Evolutionary conservation across 164 flowering plant species (phyloP), one percentile per base, ranked within the genome.

Genomic region (Piper longum): DNA sequence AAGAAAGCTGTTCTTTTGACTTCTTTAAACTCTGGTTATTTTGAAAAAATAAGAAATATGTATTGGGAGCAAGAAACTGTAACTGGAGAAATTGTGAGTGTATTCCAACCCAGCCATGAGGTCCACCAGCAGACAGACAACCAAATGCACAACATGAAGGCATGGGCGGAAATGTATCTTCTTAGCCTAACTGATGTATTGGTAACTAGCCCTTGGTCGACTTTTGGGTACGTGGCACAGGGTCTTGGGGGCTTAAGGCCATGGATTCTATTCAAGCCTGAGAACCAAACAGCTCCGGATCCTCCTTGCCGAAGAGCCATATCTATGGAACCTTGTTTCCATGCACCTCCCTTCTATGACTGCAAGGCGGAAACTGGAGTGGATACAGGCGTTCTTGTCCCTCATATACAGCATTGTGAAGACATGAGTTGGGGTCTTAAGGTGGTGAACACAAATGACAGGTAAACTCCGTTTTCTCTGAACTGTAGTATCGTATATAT

Each of bases 241-340:
- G 77, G 90, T 51, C 85, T 89, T 36, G 91, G 95, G 58, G 96
- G 95, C 0, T 55, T 87, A 68, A 81, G 64, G 66, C 90, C 96
- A 7, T 87, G 91, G 96, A 84, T 89, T 60, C 74, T 89, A 4
- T 71, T 73, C 73, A 89, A 87, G 74, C 83, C 88, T 4, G 86
- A 75, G 70, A 83, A 88, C 61, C 36, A 41, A 17, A 86, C 82
- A 4, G 78, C 76, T 8, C 87, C 88, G 0, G 72, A 84, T 76
- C 97, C 92, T 16, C 84, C 95, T n/a, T 90, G 95, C 64, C 69
- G 62, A 0, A 79, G 83, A 26, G 97, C 80, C 68, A 74, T 82
- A 80, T 88, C 95, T n/a, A 80, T 85, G 77, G 97, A 90, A 68
- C 97, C 97, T 65, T 90, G 97, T 71, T 88, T 86, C 71, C 95